phyloP scores from a whole-genome alignment of 2,329 filamentous ascomycete genomes.

The Grosmannia penicillata region DNA sequence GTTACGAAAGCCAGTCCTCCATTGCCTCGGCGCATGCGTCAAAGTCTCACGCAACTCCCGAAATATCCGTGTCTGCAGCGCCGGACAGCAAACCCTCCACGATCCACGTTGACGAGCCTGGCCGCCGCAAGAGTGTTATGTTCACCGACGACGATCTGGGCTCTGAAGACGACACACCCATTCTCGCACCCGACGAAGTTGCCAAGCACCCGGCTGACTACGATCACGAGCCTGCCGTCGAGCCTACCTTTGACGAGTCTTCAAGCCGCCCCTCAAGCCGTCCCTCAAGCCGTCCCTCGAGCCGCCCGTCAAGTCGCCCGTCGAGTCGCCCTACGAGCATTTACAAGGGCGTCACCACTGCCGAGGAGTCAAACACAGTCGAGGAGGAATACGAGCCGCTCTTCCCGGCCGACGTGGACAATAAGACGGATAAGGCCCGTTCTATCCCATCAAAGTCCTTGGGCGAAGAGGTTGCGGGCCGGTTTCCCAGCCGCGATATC shows the following conservation, averaged over 20 bases:
- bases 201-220: conserved; percentile 55
- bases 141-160: conserved; percentile 31
- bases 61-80: conserved; percentile 15
- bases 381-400: conserved; percentile 92
- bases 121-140: conserved; percentile 27
- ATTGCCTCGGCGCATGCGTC: conserved; percentile 14
- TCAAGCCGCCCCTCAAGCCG: conserved; percentile 22
- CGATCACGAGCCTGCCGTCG: conserved; percentile 65
- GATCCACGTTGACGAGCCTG: conserved; percentile 65
- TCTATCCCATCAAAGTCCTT: conserved; percentile 19
- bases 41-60: conserved; percentile 14
- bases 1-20: conserved; percentile 9
- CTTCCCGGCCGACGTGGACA: conserved; percentile 64
- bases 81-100: conserved; percentile 24
- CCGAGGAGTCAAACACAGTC: conserved; percentile 47
- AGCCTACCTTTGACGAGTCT: conserved; percentile 46
- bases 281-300: too few relatives aligned
- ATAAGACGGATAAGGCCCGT: conserved; percentile 24
- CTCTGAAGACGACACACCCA: conserved; percentile 54
- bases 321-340: conserved; percentile 36
- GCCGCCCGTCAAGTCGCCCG: conserved; percentile 17
- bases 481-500: conserved; percentile 87
- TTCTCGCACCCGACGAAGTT: conserved; percentile 79
- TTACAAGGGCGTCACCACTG: conserved; percentile 35
- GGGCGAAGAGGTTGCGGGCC: conserved; percentile 41